phyloP scores from a whole-genome alignment of 1,139 yeast genomes.

The Debaryomyces fabryi region DNA sequence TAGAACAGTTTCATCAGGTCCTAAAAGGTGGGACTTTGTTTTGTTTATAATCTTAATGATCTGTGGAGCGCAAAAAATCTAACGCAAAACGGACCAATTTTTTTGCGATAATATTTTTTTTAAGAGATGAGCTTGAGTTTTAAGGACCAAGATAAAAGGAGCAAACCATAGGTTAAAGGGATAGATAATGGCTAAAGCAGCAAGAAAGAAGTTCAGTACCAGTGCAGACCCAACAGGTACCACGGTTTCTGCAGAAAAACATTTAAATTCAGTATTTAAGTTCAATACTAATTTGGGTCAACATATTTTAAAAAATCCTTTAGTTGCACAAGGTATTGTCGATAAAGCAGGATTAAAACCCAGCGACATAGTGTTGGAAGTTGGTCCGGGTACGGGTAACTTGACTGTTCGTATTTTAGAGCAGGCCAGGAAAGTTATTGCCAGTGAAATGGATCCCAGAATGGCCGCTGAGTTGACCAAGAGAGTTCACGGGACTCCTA shows the following conservation, averaged over 20 bases:
- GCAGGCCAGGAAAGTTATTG: conserved; percentile 87
- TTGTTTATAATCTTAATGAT: conserved; percentile 8
- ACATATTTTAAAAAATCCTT: conserved; percentile 93
- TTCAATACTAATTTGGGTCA: conserved; percentile 97
- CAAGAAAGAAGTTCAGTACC: conserved; percentile 53
- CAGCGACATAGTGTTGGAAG: conserved; percentile 90
- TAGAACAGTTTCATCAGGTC: neutral
- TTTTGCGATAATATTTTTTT: conserved; percentile 4
- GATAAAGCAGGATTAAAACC: conserved; percentile 95
- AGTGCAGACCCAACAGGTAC: conserved; percentile 47
- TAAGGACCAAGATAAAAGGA: neutral
- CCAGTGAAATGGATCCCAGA: conserved; percentile 98
- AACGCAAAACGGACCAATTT: conserved; percentile 4
- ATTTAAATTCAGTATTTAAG: conserved; percentile 82
- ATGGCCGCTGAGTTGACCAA: conserved; percentile 99
- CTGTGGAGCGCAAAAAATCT: conserved; percentile 8
- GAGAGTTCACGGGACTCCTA: conserved; percentile 96
- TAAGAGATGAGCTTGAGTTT: conserved; percentile 3
- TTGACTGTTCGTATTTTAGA: conserved; percentile 91
- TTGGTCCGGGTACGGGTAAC: conserved; percentile 99
- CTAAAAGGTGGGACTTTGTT: neutral
- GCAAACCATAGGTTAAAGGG: neutral
- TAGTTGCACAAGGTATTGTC: conserved; percentile 96
- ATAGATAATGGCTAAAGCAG: conserved; percentile 53
- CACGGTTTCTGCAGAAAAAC: conserved; percentile 65